Evolutionary conservation across 352 stramenopile species (phyloP).

Genomic region (Globisporangium okanoganense): DNA sequence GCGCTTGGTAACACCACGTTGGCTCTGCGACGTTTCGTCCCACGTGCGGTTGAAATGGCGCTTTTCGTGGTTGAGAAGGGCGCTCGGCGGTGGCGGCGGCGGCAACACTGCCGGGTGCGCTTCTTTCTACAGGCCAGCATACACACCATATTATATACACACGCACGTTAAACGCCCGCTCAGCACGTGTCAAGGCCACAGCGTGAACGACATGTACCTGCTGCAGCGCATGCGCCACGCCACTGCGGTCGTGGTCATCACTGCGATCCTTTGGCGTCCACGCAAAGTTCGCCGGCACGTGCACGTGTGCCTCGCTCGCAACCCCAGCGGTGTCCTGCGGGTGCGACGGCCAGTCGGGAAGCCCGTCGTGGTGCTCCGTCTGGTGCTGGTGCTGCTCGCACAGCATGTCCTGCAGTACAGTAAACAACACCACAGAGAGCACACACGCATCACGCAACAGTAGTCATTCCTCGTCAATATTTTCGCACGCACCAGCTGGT

Average conservation of each 20-base stretch:
- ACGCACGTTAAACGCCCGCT: too few species aligned
- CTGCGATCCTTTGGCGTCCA: slow-evolving; percentile 24
- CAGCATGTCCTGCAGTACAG: slow-evolving; percentile 27
- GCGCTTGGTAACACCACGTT: neutral
- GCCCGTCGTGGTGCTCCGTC: slow-evolving; percentile 35
- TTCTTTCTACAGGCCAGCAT: slow-evolving; percentile 11
- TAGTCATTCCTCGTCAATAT: neutral
- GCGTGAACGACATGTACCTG: too few species aligned
- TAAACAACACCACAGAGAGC: neutral
- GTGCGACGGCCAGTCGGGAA: slow-evolving; percentile 41
- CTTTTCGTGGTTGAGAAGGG: neutral
- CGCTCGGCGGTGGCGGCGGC: neutral
- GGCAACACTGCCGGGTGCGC: neutral
- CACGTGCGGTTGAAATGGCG: neutral
- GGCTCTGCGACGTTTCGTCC: neutral
- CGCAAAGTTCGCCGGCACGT: slow-evolving; percentile 45
- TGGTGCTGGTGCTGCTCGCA: slow-evolving; percentile 57
- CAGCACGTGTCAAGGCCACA: too few species aligned
- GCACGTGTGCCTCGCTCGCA: slow-evolving; percentile 14
- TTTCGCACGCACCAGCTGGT: slow-evolving; percentile 31
- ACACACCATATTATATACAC: too few species aligned
- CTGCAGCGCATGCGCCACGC: too few species aligned
- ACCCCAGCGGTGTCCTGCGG: slow-evolving; percentile 32
- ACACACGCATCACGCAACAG: neutral
- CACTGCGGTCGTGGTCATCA: neutral